Evolutionary conservation across 805 yeast genomes (phyloP).

Genomic region (Zygosaccharomyces bisporus): DNA sequence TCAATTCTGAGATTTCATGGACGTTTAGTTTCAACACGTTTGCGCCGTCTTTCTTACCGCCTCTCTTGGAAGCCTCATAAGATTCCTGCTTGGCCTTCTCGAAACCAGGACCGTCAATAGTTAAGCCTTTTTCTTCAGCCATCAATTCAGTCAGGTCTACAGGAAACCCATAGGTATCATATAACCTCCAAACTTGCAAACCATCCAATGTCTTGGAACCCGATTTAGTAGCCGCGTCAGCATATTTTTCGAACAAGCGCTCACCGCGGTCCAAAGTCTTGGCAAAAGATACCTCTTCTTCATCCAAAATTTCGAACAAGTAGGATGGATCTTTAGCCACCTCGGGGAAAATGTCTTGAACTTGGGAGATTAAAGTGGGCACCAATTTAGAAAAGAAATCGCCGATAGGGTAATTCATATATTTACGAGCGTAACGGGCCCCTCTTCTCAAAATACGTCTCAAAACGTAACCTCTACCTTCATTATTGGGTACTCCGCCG

Average conservation of each 20-base stretch:
- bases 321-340: conserved; percentile 64
- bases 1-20: conserved; percentile 73
- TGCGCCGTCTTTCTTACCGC: conserved; percentile 58
- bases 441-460: conserved; percentile 98
- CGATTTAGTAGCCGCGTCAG: conserved; percentile 71
- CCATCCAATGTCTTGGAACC: conserved; percentile 79
- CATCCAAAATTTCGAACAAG: conserved; percentile 86
- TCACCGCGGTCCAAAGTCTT: conserved; percentile 98
- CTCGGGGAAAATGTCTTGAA: conserved; percentile 88
- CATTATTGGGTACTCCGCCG: conserved; percentile 99
- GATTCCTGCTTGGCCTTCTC: conserved; percentile 87
- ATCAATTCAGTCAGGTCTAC: conserved; percentile 94
- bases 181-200: conserved; percentile 95
- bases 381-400: conserved; percentile 87
- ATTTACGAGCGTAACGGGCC: conserved; percentile 92
- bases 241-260: conserved; percentile 90
- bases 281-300: conserved; percentile 93
- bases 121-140: conserved; percentile 97
- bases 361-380: conserved; percentile 88
- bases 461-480: conserved; percentile 97
- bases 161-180: conserved; percentile 98
- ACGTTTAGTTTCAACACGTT: conserved; percentile 79
- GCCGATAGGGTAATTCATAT: conserved; percentile 94
- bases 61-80: conserved; percentile 92
- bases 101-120: conserved; percentile 87